phyloP scores from a whole-genome alignment of 129 eudicot genomes.

The Lonicera japonica region DNA sequence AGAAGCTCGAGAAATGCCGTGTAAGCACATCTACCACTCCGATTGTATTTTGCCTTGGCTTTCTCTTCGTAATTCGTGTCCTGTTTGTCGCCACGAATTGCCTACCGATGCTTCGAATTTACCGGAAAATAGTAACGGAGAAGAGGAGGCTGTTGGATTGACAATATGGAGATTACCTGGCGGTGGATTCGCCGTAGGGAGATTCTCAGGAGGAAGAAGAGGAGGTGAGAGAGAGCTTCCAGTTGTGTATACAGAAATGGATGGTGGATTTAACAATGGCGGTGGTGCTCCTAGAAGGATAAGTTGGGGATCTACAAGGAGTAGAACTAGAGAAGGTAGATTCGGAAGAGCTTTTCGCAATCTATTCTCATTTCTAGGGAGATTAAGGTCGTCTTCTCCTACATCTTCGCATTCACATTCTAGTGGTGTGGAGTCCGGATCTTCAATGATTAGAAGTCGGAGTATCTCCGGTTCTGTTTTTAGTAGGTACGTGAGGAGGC shows the following conservation, averaged over 20 bases:
- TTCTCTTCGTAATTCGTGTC: conserved; percentile 60
- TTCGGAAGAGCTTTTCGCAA: conserved; percentile 45
- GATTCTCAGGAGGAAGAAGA: conserved; percentile 40
- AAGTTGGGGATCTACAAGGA: conserved; percentile 46
- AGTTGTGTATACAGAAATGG: conserved; percentile 63
- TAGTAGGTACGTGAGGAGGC: conserved; percentile 44
- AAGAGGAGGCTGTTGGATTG: conserved; percentile 46
- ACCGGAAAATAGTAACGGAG: conserved; percentile 5
- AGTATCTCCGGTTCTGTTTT: conserved; percentile 41
- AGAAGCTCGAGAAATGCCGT: conserved; percentile 83
- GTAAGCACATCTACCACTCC: conserved; percentile 73
- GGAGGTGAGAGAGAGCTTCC: conserved; percentile 45
- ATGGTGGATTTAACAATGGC: conserved; percentile 47
- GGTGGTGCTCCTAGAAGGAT: conserved; percentile 42
- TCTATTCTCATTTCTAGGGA: conserved; percentile 56
- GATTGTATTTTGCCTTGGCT: conserved; percentile 86
- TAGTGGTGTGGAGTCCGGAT: conserved; percentile 5
- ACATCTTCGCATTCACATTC: background rate
- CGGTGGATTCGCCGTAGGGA: conserved; percentile 75
- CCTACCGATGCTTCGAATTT: conserved; percentile 25
- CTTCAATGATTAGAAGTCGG: conserved; percentile 31
- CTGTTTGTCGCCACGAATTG: conserved; percentile 67
- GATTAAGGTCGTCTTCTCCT: conserved; percentile 24
- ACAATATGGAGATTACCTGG: conserved; percentile 78
- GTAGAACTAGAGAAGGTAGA: conserved; percentile 40